These are phyloP conservation scores for Tetrapisispora nanseiensis DNA, from an alignment of 805 yeast species.

Conservation along the genomic window DNA sequence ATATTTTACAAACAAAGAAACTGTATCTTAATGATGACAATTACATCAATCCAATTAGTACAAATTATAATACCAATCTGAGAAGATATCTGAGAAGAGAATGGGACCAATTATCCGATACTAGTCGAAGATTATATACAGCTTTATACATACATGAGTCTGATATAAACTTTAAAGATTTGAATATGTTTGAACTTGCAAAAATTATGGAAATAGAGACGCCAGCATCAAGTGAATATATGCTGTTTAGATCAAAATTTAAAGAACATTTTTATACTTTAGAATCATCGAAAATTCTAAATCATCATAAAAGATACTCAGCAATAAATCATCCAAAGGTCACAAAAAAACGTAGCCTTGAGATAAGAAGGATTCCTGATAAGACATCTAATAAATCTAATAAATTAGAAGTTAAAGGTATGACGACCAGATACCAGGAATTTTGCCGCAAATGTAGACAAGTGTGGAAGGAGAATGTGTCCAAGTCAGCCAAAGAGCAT, in stretches of 20 bases:
- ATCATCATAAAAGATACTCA: background rate
- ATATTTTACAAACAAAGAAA: constrained; percentile 10
- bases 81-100: constrained; percentile 14
- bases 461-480: constrained; percentile 16
- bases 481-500: constrained; percentile 11
- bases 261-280: constrained; percentile 14
- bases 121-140: constrained; percentile 16
- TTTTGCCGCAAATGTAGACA: constrained; percentile 21
- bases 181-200: constrained; percentile 17
- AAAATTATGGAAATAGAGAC: constrained; percentile 15
- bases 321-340: background rate
- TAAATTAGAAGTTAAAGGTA: background rate
- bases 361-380: background rate
- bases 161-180: constrained; percentile 7
- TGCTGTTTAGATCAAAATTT: constrained; percentile 18
- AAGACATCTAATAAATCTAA: background rate
- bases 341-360: background rate
- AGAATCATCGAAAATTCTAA: constrained; percentile 2
- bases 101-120: constrained; percentile 17
- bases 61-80: constrained; percentile 8
- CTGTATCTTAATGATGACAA: background rate
- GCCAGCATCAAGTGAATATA: constrained; percentile 19
- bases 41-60: background rate
- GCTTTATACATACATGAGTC: constrained; percentile 16
- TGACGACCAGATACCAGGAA: constrained; percentile 10